Evolutionary conservation across 352 stramenopile genomes (phyloP).

Genomic region (Thraustotheca clavata): DNA sequence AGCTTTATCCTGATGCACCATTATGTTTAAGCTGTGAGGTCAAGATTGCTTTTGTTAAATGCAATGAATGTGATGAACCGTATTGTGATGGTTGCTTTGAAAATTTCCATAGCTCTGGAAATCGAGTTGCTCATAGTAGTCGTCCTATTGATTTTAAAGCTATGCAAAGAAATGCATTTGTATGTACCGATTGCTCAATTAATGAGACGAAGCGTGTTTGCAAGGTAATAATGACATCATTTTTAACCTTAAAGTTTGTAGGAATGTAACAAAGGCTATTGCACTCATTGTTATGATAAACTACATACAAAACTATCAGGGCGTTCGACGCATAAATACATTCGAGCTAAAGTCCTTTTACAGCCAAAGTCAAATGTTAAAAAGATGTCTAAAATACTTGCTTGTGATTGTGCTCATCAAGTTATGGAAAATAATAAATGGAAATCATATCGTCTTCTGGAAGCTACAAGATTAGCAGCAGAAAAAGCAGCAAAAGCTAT

Average conservation of each 20-base stretch:
- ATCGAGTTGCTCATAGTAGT: not conserved
- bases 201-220: not conserved
- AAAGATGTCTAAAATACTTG: not conserved
- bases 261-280: slow-evolving; percentile 2
- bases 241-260: not conserved
- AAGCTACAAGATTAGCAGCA: not conserved
- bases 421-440: not conserved
- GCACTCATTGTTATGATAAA: not conserved
- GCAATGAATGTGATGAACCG: slow-evolving; percentile 18
- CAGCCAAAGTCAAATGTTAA: not conserved
- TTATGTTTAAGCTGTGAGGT: slow-evolving; percentile 13
- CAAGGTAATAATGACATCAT: slow-evolving; percentile 12
- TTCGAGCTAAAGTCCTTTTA: not conserved
- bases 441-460: not conserved
- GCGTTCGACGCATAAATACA: not conserved
- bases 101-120: not conserved
- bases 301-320: slow-evolving; percentile 1
- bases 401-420: not conserved
- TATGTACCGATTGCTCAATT: slow-evolving; percentile 8
- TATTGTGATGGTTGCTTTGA: slow-evolving; percentile 19
- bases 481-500: not conserved
- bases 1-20: slow-evolving; percentile 10
- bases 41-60: slow-evolving; percentile 1
- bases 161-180: slow-evolving; percentile 4
- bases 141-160: slow-evolving; percentile 6